Conservation (phyloP, 331 rosid species). For the Acacia pycnantha region DNA sequence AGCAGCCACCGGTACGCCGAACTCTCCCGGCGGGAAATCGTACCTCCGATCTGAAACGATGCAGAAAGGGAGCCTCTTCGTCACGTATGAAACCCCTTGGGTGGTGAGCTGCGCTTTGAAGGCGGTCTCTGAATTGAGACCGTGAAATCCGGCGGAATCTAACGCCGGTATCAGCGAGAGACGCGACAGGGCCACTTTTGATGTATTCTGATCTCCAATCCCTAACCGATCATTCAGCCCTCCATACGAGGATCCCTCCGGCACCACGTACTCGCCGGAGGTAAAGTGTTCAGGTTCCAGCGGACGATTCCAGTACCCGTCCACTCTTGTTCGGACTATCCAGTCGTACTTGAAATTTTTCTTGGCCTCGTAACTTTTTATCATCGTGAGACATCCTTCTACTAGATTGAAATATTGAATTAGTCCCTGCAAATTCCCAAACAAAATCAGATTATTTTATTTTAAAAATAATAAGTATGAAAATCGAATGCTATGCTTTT, state of each 20-base stretch:
- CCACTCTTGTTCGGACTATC: slow-evolving; percentile 89
- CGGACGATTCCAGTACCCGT: slow-evolving; percentile 83
- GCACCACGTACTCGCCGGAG: slow-evolving; percentile 59
- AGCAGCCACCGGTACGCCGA: slow-evolving; percentile 91
- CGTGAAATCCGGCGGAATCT: slow-evolving; percentile 49
- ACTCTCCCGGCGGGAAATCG: slow-evolving; percentile 55
- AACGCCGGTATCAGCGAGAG: slow-evolving; percentile 64
- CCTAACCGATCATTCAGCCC: slow-evolving; percentile 97
- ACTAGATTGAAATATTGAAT: slow-evolving; percentile 81
- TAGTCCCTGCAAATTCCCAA: slow-evolving; percentile 56
- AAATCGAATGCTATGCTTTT: neutral
- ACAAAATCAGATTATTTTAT: neutral
- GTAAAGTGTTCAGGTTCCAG: slow-evolving; percentile 58
- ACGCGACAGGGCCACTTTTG: slow-evolving; percentile 70
- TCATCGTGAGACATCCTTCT: slow-evolving; percentile 76
- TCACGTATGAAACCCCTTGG: slow-evolving; percentile 33
- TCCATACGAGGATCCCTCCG: slow-evolving; percentile 75
- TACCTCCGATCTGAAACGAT: slow-evolving; percentile 73
- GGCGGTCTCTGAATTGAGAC: slow-evolving; percentile 81
- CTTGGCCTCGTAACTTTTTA: slow-evolving; percentile 46
- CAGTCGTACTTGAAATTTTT: slow-evolving; percentile 76
- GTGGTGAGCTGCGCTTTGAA: slow-evolving; percentile 78
- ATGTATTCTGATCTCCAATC: slow-evolving; percentile 67
- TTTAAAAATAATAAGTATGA: neutral
- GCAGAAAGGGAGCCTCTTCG: slow-evolving; percentile 71